Base-by-base conservation (phyloP, 139 green algal genomes). In the Bryopsis sp. region DNA sequence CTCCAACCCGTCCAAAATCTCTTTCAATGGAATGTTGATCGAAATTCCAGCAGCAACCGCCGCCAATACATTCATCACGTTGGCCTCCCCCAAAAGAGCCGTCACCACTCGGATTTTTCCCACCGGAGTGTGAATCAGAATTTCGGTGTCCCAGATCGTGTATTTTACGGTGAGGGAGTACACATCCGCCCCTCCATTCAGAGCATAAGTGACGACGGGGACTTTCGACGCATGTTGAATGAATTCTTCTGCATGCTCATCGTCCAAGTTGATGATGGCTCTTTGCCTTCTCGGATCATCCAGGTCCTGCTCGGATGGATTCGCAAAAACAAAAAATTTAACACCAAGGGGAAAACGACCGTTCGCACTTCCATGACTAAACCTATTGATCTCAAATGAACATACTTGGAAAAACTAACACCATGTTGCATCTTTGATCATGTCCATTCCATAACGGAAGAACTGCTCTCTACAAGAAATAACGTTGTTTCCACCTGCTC, bases 251-350 rank as follows among this genome's bases (percentile, higher is more conserved):
- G 59, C 69, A 39, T 58, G 43, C 22, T 76, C 74, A 74, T 91
- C 87, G 58, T 97, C 92, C 2, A 92, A 47, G 74, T 98, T 98
- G 60, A 99, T 67, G 5, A 99, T 84, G 0, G 87, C 91, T 37
- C 84, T 77, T 74, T 97, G 90, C 37, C 66, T 48, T 3, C 72
- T 54, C 0, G 72, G 64, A 54, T 95, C 81, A 0, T 71, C 65
- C 50, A 96, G 77, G 3, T 47, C 35, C 0, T 70, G 48, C 48
- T 96, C 92, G 43, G 43, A 19, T 19, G 19, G n/a, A n/a, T n/a
- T n/a, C n/a, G n/a, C n/a, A n/a, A n/a, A n/a, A n/a, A n/a, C n/a
- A n/a, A n/a, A n/a, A n/a, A n/a, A n/a, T n/a, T n/a, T n/a, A n/a
- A n/a, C n/a, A n/a, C n/a, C n/a, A n/a, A n/a, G n/a, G n/a, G n/a